phyloP scores from a whole-genome alignment of 2,329 filamentous ascomycete genomes.

The Aureobasidium sp. region DNA sequence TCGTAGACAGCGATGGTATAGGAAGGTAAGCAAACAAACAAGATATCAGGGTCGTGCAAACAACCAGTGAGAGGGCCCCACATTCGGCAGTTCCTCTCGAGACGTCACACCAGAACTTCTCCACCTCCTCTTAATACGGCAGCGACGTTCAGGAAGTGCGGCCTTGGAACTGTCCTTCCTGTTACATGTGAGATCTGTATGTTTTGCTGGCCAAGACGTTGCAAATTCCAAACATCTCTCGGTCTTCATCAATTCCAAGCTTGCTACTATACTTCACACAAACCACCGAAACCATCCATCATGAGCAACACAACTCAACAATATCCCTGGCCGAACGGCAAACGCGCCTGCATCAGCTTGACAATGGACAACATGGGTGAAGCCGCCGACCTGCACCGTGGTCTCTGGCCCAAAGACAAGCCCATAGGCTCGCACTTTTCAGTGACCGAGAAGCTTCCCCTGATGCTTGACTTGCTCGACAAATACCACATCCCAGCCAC shows the following conservation, averaged over 20 bases:
- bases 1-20: neutral
- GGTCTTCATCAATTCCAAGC: neutral
- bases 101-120: constrained; percentile 5
- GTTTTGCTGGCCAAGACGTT: neutral
- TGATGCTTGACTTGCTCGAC: constrained; percentile 21
- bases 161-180: neutral
- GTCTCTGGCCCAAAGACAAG: constrained; percentile 20
- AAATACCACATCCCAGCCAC: constrained; percentile 23
- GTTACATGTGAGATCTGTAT: neutral
- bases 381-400: constrained; percentile 26
- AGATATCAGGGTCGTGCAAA: neutral
- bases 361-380: constrained; percentile 30
- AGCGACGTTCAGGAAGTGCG: neutral
- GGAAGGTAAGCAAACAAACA: neutral
- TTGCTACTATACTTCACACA: neutral
- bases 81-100: constrained; percentile 6
- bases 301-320: constrained; percentile 1
- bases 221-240: neutral
- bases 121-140: neutral
- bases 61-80: neutral
- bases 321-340: constrained; percentile 22
- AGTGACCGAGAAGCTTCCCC: constrained; percentile 22
- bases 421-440: constrained; percentile 24
- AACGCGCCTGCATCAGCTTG: constrained; percentile 21
- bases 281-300: neutral